phyloP scores from a whole-genome alignment of 2,329 filamentous ascomycete genomes.

The Fusarium torulosum region DNA sequence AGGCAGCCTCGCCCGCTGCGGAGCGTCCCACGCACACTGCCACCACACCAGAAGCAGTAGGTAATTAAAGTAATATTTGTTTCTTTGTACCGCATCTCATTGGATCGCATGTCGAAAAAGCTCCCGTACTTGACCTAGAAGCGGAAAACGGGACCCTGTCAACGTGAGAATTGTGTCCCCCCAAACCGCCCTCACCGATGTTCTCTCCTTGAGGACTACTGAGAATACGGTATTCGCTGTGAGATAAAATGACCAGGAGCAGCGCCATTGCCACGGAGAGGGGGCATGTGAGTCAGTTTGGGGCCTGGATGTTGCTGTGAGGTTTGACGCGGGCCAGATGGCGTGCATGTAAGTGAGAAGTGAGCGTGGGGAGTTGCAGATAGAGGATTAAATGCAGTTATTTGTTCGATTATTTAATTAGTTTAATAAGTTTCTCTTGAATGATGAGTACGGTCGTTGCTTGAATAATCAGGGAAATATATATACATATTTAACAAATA shows the following conservation, averaged over 20 bases:
- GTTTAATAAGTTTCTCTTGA: too few species aligned
- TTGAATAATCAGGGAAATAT: background rate
- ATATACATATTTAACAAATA: too few species aligned
- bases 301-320: slow-evolving; percentile 12
- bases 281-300: slow-evolving; percentile 38
- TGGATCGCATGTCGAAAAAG: slow-evolving; percentile 1
- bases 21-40: slow-evolving; percentile 33
- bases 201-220: slow-evolving; percentile 25
- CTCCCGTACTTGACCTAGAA: slow-evolving; percentile 1
- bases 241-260: slow-evolving; percentile 16
- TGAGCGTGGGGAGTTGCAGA: slow-evolving; percentile 15
- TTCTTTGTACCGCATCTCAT: background rate
- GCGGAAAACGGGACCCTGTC: slow-evolving; percentile 27
- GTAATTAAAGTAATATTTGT: background rate
- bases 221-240: background rate
- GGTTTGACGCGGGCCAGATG: slow-evolving; percentile 28
- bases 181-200: slow-evolving; percentile 34
- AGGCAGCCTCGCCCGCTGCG: slow-evolving; percentile 31
- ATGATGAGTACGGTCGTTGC: too few species aligned
- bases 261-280: slow-evolving; percentile 19
- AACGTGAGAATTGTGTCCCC: slow-evolving; percentile 15
- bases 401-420: accelerated
- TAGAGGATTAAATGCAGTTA: background rate
- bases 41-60: slow-evolving; percentile 8
- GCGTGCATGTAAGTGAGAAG: slow-evolving; percentile 20